These are phyloP conservation scores for Carallia brachiata DNA, from an alignment of 345 rosid genomes.

Conservation along the genomic window DNA sequence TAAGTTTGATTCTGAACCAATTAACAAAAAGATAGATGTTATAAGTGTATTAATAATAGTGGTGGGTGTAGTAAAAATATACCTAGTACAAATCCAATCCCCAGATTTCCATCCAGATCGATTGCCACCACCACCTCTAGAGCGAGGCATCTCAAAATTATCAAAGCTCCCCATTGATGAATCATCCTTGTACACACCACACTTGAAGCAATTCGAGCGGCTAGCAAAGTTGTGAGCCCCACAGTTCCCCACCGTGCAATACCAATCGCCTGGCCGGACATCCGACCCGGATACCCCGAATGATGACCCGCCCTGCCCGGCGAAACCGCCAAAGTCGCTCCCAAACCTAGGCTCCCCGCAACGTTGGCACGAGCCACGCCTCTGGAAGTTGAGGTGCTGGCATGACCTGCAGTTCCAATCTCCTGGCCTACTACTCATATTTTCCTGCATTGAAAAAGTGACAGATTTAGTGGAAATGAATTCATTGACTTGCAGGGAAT, in stretches of 20 bases:
- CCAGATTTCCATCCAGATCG: conserved; percentile 90
- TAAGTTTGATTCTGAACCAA: too few species aligned
- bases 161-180: conserved; percentile 37
- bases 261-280: conserved; percentile 96
- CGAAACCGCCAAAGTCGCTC: conserved; percentile 45
- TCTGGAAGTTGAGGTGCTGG: conserved; percentile 80
- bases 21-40: too few species aligned
- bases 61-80: not conserved
- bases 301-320: conserved; percentile 54
- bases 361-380: conserved; percentile 83
- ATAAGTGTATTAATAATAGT: not conserved
- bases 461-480: too few species aligned
- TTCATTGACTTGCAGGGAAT: too few species aligned
- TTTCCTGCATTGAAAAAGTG: conserved; percentile 6
- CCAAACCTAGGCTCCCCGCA: conserved; percentile 41
- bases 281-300: conserved; percentile 83
- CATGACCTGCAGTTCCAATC: conserved; percentile 95
- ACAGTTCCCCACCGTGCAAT: conserved; percentile 76
- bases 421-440: conserved; percentile 73
- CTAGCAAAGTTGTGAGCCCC: conserved; percentile 94
- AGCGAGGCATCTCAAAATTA: conserved; percentile 34
- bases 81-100: conserved; percentile 92
- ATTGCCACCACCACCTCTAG: conserved; percentile 39
- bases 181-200: conserved; percentile 79
- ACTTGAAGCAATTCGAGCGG: conserved; percentile 93